Percentiles rank a stretch among this genome's conserved stretches.
Conservation (phyloP, 352 stramenopile species). For the Phytopythium delawarense region DNA sequence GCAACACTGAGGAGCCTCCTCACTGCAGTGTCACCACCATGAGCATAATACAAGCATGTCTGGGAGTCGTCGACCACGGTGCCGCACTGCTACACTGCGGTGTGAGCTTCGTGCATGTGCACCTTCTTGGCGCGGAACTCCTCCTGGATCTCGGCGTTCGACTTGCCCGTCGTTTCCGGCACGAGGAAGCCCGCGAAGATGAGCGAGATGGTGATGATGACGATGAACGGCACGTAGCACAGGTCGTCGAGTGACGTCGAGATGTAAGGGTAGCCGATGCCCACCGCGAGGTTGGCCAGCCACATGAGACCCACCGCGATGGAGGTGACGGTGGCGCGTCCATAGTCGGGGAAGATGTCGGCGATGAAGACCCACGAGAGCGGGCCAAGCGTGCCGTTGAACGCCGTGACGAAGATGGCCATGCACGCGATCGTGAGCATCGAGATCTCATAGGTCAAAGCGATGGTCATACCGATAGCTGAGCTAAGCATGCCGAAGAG, state of each 20-base stretch:
- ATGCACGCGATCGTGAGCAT: slow-evolving; percentile 42
- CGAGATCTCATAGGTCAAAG: no score
- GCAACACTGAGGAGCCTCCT: no score
- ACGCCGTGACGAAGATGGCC: slow-evolving; percentile 37
- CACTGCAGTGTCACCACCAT: no score
- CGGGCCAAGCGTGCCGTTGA: slow-evolving; percentile 39
- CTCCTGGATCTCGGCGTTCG: slow-evolving; percentile 47
- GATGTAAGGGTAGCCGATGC: slow-evolving; percentile 37
- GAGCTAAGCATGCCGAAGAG: slow-evolving; percentile 22
- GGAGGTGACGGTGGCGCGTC: slow-evolving; percentile 29
- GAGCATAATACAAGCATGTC: no score
- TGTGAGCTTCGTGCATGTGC: no score
- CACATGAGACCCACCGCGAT: slow-evolving; percentile 30
- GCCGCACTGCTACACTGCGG: no score
- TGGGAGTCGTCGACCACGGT: no score
- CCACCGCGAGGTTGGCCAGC: slow-evolving; percentile 26
- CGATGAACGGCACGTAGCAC: slow-evolving; percentile 29
- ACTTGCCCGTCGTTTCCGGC: slow-evolving; percentile 47
- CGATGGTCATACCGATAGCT: slow-evolving; percentile 6
- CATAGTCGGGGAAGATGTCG: slow-evolving; percentile 45
- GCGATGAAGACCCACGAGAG: slow-evolving; percentile 42
- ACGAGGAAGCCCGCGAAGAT: slow-evolving; percentile 38
- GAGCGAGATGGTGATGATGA: slow-evolving; percentile 17
- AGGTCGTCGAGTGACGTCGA: slow-evolving; percentile 24
- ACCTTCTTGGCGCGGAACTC: slow-evolving; percentile 13